Base-by-base conservation (phyloP, 352 stramenopile genomes). In the Pelagophyceae sp. region DNA sequence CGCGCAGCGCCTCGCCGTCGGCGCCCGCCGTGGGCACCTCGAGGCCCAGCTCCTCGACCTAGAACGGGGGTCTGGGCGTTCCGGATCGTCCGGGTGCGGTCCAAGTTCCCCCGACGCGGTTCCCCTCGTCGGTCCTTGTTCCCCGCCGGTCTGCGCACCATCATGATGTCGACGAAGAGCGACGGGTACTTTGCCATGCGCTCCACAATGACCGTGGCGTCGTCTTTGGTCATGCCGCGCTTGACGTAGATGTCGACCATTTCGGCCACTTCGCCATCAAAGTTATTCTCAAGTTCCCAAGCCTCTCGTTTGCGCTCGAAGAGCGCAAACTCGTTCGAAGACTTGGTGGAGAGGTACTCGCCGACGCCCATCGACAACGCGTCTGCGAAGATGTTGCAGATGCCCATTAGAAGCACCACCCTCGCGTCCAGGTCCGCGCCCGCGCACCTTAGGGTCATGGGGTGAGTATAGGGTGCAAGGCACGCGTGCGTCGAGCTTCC, bases 121-220 rank as follows among this genome's bases (percentile, higher is more conserved):
- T n/a, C n/a, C n/a, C n/a, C n/a, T n/a, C n/a, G n/a, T n/a, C n/a
- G n/a, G n/a, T n/a, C n/a, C n/a, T n/a, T n/a, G n/a, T n/a, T n/a
- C n/a, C n/a, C n/a, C n/a, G n/a, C n/a, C n/a, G n/a, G n/a, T n/a
- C n/a, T n/a, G n/a, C n/a, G n/a, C n/a, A n/a, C 84, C 92, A 98
- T 97, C 94, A 98, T 98, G 72, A 97, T 89, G 85, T 98, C 93
- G 45, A 97, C 92, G 84, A 98, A 98, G 38, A 96, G 95, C 72
- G 97, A 90, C 78, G 96, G 95, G 87, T 98, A 98, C 86, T 97
- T 98, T 75, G 93, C 85, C 84, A 98, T 90, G 38, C 92, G 98
- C 75, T 90, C 84, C 71, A 98, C 92, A 1, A 97, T 90, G 11
- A 91, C 79, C 72, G 85, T 86, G 5, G 94, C 93, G 87, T 98